Evolutionary conservation across 1,284 basidiomycete species (phyloP).

Genomic region (Hymenochaete sp.): DNA sequence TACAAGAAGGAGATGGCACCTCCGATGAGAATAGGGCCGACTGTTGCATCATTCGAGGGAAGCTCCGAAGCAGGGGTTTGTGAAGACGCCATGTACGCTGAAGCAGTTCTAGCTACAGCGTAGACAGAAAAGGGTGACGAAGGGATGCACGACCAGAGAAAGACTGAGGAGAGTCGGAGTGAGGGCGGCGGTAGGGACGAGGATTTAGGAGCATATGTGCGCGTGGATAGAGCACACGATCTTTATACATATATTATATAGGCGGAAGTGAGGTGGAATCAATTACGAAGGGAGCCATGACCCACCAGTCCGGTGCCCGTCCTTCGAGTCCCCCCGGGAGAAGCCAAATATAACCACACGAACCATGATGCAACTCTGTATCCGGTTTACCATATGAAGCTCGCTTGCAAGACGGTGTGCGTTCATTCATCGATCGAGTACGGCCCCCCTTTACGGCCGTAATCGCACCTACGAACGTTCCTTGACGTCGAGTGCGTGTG

Average conservation of each 20-base stretch:
- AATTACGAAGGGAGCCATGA: no score
- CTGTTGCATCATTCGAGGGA: conserved; percentile 34
- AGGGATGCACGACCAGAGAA: not conserved
- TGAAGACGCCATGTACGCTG: not conserved
- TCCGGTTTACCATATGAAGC: no score
- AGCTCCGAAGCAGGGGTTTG: conserved; percentile 4
- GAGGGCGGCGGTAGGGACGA: not conserved
- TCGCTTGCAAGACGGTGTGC: no score
- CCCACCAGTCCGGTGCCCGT: no score
- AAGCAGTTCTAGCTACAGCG: not conserved
- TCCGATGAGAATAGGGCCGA: conserved; percentile 42
- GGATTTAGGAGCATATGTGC: not conserved
- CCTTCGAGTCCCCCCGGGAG: no score
- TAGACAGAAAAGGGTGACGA: not conserved
- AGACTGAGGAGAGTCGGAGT: not conserved
- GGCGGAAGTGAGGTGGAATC: no score
- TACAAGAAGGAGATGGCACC: conserved; percentile 40
- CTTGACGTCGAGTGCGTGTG: no score
- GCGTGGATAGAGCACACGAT: not conserved
- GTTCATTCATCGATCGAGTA: no score
- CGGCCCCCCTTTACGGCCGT: no score
- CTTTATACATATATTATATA: not conserved
- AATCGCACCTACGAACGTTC: no score
- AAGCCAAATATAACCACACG: no score
- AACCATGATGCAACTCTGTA: no score